phyloP scores from a whole-genome alignment of 768 basidiomycete genomes.

The Agrocybe praecox region DNA sequence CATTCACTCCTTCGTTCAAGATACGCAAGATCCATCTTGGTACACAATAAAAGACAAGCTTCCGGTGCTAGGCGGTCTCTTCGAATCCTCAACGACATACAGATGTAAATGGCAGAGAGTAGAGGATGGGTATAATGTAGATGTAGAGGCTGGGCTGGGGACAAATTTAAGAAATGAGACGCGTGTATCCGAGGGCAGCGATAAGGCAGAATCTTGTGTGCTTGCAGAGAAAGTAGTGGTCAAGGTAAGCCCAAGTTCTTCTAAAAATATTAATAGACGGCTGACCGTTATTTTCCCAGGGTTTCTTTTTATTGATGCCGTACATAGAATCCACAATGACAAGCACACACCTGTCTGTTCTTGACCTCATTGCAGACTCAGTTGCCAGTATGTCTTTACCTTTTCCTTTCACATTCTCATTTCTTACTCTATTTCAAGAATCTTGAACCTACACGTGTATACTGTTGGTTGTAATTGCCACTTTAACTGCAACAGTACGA shows the following conservation, averaged over 20 bases:
- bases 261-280: too few relatives aligned
- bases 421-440: too few relatives aligned
- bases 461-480: too few relatives aligned
- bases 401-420: too few relatives aligned
- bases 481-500: too few relatives aligned
- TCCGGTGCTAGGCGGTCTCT: slow-evolving; percentile 21
- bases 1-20: slow-evolving; percentile 23
- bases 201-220: slow-evolving; percentile 18
- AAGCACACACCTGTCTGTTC: too few relatives aligned
- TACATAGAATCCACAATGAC: too few relatives aligned
- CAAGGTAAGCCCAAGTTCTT: slow-evolving; percentile 2
- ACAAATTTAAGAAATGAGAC: slow-evolving; percentile 16
- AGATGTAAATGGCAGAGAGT: slow-evolving; percentile 10
- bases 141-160: slow-evolving; percentile 18
- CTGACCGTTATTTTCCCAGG: too few relatives aligned
- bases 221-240: slow-evolving; percentile 27
- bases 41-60: slow-evolving; percentile 34
- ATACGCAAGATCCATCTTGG: slow-evolving; percentile 23
- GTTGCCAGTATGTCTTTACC: too few relatives aligned
- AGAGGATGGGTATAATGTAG: slow-evolving; percentile 17
- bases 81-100: slow-evolving; percentile 28
- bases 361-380: too few relatives aligned
- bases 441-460: too few relatives aligned
- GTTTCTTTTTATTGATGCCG: too few relatives aligned
- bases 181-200: slow-evolving; percentile 15